Evolutionary conservation across 2,329 filamentous ascomycete genomes (phyloP).

Genomic region (Aspergillus hiratsukae): DNA sequence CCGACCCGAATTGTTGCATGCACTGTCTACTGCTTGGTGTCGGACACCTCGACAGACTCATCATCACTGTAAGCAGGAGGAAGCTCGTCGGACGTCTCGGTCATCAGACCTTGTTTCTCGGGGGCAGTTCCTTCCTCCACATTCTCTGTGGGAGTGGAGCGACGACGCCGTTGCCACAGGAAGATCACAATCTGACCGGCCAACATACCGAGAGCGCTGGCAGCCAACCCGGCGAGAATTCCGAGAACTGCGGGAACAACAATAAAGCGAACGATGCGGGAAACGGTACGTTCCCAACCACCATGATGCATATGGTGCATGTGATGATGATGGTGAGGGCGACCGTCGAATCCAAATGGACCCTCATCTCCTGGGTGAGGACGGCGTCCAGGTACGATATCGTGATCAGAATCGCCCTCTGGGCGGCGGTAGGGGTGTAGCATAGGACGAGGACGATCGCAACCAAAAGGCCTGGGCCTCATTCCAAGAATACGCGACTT

Average conservation of each 20-base stretch:
- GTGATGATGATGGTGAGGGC: constrained; percentile 24
- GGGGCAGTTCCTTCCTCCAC: constrained; percentile 33
- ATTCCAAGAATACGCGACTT: constrained; percentile 33
- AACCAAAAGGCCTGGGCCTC: constrained; percentile 25
- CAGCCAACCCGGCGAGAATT: constrained; percentile 42
- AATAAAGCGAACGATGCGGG: constrained; percentile 40
- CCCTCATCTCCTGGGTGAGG: constrained; percentile 10
- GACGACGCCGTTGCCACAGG: constrained; percentile 41
- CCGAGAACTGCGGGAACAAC: constrained; percentile 45
- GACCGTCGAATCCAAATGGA: constrained; percentile 15
- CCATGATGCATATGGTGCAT: constrained; percentile 30
- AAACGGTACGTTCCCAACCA: constrained; percentile 37
- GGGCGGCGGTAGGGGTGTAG: constrained; percentile 9
- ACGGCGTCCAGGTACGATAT: constrained; percentile 3
- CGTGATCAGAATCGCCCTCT: constrained; percentile 1
- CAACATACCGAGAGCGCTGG: constrained; percentile 45
- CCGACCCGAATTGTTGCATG: neutral
- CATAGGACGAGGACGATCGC: constrained; percentile 17
- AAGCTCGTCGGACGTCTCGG: constrained; percentile 26
- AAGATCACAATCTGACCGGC: constrained; percentile 44
- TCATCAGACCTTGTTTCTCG: constrained; percentile 43
- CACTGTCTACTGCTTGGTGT: constrained; percentile 29
- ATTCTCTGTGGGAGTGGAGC: constrained; percentile 23
- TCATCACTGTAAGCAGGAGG: constrained; percentile 37
- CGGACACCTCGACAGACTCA: constrained; percentile 19